Evolutionary conservation across 2,329 filamentous ascomycete species (phyloP).

Genomic region (Cladosporium colombiae): DNA sequence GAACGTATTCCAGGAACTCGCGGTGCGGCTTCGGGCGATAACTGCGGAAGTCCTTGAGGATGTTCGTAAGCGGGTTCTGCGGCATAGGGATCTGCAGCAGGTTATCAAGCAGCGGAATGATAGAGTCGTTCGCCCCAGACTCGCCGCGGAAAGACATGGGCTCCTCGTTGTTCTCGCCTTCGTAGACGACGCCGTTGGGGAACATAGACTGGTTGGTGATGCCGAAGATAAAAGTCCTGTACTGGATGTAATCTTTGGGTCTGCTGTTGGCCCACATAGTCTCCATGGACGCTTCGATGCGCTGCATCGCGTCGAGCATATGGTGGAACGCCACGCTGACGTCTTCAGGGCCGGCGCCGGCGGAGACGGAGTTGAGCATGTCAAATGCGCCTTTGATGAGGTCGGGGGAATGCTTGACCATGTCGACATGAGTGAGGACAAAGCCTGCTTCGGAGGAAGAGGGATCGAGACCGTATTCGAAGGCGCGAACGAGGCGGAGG

Average conservation of each 20-base stretch:
- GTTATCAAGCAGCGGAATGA: slow-evolving; percentile 85
- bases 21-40: slow-evolving; percentile 90
- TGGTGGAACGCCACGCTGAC: slow-evolving; percentile 31
- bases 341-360: slow-evolving; percentile 23
- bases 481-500: slow-evolving; percentile 83
- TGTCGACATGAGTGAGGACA: slow-evolving; percentile 92
- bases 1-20: slow-evolving; percentile 75
- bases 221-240: slow-evolving; percentile 96
- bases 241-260: slow-evolving; percentile 79
- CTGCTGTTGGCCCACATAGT: slow-evolving; percentile 88
- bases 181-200: slow-evolving; percentile 85
- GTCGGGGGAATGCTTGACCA: slow-evolving; percentile 82
- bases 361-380: slow-evolving; percentile 58
- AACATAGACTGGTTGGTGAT: slow-evolving; percentile 95
- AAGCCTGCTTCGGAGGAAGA: slow-evolving; percentile 90
- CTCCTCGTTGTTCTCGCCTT: slow-evolving; percentile 70
- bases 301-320: slow-evolving; percentile 36
- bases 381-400: slow-evolving; percentile 72
- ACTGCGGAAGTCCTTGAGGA: slow-evolving; percentile 82
- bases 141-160: slow-evolving; percentile 86
- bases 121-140: slow-evolving; percentile 90
- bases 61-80: slow-evolving; percentile 81
- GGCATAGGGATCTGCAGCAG: slow-evolving; percentile 86
- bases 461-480: slow-evolving; percentile 85
- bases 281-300: slow-evolving; percentile 39